Evolutionary conservation across 257 asterid genomes (phyloP), one percentile per base, ranked within the genome.

Genomic region (Paraleonurus japonicus): DNA sequence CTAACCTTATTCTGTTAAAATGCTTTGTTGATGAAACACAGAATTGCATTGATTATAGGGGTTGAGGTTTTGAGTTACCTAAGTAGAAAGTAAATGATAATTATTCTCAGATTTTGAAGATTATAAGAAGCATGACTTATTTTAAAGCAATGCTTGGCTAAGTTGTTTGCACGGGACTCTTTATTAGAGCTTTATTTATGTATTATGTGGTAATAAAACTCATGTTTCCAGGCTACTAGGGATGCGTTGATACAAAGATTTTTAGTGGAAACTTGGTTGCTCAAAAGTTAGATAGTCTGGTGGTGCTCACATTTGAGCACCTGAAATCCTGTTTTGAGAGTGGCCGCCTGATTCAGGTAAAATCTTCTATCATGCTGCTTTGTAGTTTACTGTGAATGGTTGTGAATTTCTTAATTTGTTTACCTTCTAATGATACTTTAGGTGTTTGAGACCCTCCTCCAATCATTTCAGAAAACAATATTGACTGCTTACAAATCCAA

Each of bases 391-490:
- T 65, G 22, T 50, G 35, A 33, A 27, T 59, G 55, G 13, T 12
- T 20, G n/a, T 61, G 60, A 8, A 13, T 51, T 26, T 62, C 30
- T 66, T 48, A 27, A 54, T 67, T 9, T 65, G 37, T 37, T 75
- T 35, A 66, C 84, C 27, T 60, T 72, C 17, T 65, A 70, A 61
- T 76, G 75, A 27, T 70, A 59, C 72, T 62, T 72, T 72, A 95
- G 99, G 97, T 89, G 61, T 92, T 92, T 77, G 96, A 88, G 74
- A 80, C 81, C 28, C 92, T 92, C 70, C 95, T 92, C 78, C 88
- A 76, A 59, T 88, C 99, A 20, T 95, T 95, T 86, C 85, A 84
- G 73, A 88, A 70, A 79, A 95, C 98, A 73, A 84, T 92, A 73
- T 76, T 92, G 84, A 88, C 95, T 30, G 90, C 97, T 9, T 85